Conservation (phyloP, 805 yeast genomes). For the Schwanniomyces occidentalis region DNA sequence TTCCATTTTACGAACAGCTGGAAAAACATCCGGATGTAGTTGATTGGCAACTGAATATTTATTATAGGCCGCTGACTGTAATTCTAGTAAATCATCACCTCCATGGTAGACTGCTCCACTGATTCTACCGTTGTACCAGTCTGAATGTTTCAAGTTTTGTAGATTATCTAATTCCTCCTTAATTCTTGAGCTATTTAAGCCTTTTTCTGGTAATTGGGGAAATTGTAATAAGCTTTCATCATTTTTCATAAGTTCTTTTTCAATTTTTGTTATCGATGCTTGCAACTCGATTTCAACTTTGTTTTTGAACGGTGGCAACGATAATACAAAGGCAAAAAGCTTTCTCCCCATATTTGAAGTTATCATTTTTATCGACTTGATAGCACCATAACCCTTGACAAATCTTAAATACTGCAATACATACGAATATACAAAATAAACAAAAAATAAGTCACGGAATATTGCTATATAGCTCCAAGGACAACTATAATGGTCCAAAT, state of each 20-base stretch:
- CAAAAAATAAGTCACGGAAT: conserved; percentile 22
- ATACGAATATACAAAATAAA: conserved; percentile 12
- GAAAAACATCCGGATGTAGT: conserved; percentile 95
- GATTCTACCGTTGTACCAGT: conserved; percentile 83
- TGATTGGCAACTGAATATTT: conserved; percentile 88
- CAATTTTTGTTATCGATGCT: conserved; percentile 49
- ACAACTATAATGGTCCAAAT: conserved; percentile 1
- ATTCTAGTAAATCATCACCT: conserved; percentile 68
- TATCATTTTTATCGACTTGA: conserved; percentile 24
- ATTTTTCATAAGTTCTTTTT: conserved; percentile 57
- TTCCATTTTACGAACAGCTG: conserved; percentile 96
- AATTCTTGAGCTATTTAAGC: conserved; percentile 52
- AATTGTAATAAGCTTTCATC: conserved; percentile 48
- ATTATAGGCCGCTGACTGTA: conserved; percentile 77
- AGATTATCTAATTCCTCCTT: conserved; percentile 51
- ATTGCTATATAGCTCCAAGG: conserved; percentile 14
- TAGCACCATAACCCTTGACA: conserved; percentile 40
- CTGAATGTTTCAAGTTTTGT: conserved; percentile 57
- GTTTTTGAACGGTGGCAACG: conserved; percentile 52
- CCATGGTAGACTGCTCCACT: conserved; percentile 98
- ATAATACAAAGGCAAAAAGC: conserved; percentile 32
- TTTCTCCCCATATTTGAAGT: conserved; percentile 17
- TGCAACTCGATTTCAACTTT: conserved; percentile 63
- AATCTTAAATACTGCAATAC: conserved; percentile 8
- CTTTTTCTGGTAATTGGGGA: conserved; percentile 56